phyloP scores from a whole-genome alignment of 352 stramenopile species.

The Phytopythium boreale region DNA sequence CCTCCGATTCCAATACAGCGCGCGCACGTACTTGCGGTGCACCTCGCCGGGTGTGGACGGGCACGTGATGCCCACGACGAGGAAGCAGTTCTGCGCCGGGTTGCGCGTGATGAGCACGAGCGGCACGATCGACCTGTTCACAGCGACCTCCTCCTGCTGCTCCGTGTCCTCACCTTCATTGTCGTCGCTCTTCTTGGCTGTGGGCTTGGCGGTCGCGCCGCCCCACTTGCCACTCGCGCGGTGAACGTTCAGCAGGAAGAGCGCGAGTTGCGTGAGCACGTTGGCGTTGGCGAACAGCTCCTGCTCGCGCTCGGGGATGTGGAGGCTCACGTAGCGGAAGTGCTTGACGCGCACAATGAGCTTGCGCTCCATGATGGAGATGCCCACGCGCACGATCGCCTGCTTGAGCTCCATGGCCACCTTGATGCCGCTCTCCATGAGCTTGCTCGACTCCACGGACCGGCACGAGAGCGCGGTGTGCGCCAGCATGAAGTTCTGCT shows the following conservation, averaged over 20 bases:
- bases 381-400: conserved; percentile 91
- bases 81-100: conserved; percentile 91
- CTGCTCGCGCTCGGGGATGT: conserved; percentile 78
- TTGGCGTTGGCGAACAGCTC: conserved; percentile 93
- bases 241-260: conserved; percentile 95
- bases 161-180: conserved; percentile 19
- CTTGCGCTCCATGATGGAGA: conserved; percentile 95
- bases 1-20: neutral
- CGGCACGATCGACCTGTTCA: conserved; percentile 63
- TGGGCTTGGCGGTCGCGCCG: conserved; percentile 30
- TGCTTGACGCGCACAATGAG: conserved; percentile 94
- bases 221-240: conserved; percentile 94
- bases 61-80: conserved; percentile 95
- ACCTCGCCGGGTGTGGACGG: conserved; percentile 87
- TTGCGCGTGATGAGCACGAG: conserved; percentile 81
- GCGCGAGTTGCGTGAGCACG: conserved; percentile 91
- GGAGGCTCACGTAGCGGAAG: conserved; percentile 96
- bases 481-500: conserved; percentile 81
- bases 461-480: conserved; percentile 69
- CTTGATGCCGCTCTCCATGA: conserved; percentile 93
- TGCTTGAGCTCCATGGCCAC: conserved; percentile 95
- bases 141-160: conserved; percentile 26
- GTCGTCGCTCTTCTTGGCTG: conserved; percentile 26
- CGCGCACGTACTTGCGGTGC: conserved; percentile 68
- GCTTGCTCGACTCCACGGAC: conserved; percentile 58